Evolutionary conservation across 129 eudicot genomes (phyloP).

Genomic region (Helianthus tuberosus): DNA sequence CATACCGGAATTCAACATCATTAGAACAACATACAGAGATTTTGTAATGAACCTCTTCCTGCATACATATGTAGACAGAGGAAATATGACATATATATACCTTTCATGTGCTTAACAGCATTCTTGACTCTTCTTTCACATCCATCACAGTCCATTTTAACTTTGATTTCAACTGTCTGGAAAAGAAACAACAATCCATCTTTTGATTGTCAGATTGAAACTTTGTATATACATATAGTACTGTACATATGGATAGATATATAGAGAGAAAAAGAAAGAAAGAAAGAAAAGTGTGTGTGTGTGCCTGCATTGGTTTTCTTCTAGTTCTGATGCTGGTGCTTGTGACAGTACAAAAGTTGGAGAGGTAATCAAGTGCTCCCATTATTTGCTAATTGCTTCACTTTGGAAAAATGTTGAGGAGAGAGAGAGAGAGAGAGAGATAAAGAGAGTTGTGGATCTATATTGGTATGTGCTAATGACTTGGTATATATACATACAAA

Average conservation of each 20-base stretch:
- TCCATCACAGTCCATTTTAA: conserved; percentile 97
- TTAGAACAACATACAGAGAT: neutral
- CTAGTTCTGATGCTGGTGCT: conserved; percentile 70
- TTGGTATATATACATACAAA: conserved; percentile 38
- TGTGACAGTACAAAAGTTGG: conserved; percentile 80
- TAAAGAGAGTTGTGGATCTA: conserved; percentile 33
- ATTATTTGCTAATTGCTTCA: conserved; percentile 34
- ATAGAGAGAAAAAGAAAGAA: neutral
- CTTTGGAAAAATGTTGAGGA: conserved; percentile 21
- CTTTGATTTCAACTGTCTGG: conserved; percentile 95
- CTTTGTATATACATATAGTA: neutral
- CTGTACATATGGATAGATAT: neutral
- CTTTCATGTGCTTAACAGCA: conserved; percentile 82
- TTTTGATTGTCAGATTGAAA: conserved; percentile 22
- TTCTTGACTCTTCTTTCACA: conserved; percentile 93
- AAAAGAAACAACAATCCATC: conserved; percentile 12
- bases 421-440: conserved; percentile 32
- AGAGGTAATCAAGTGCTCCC: conserved; percentile 95
- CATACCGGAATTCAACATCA: conserved; percentile 7
- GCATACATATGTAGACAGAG: neutral
- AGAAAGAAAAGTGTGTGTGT: neutral
- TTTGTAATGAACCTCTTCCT: no score
- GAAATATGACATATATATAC: conserved; percentile 29
- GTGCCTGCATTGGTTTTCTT: conserved; percentile 90
- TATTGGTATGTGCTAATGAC: conserved; percentile 24